Evolutionary conservation across 495 filamentous ascomycete species (phyloP), one percentile per base, ranked within the genome.

Genomic region (Xylaria scruposa): DNA sequence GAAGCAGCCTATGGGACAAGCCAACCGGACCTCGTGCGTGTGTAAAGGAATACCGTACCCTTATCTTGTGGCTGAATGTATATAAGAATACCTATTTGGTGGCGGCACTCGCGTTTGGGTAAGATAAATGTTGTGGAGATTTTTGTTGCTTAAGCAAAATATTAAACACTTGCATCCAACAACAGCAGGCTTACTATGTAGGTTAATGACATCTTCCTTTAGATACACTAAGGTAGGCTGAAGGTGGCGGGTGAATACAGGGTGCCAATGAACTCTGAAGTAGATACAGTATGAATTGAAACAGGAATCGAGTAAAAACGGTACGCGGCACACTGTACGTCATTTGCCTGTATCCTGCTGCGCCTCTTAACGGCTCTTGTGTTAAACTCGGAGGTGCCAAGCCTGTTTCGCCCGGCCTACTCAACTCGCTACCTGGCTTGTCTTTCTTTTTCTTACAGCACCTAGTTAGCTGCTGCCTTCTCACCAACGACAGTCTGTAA

Each of bases 401-500:
- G 53, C 53, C 4, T 24, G 13, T 56, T 56, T 56, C 26, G 53
- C 53, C 53, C 53, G 15, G 53, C 53, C 53, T 56, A 53, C 53
- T 56, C 6, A 51, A 40, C 33, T 26, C 26, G 38, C 21, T 26
- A 15, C 36, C 36, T 42, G 17, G 33, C 47, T 56, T 29, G 36
- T 21, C 65, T 56, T 31, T 54, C 29, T 10, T 56, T 49, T 54
- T 56, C 19, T 6, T 56, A 38, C 36, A 38, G 6, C 8, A 38
- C 6, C 8, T 38, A 38, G 6, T 1, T 38, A n/a, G 49, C 9
- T 38, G 13, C 42, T 51, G 31, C 44, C 40, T 24, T 26, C 29
- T 51, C 31, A 53, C 58, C n/a, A 49, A 38, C 68, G 31, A 53
- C 42, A 15, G n/a, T 31, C 68, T 68, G 65, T 58, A 46, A 47